Evolutionary conservation across 495 filamentous ascomycete genomes (phyloP), one percentile per base, ranked within the genome.

Genomic region (Tuber magnatum): DNA sequence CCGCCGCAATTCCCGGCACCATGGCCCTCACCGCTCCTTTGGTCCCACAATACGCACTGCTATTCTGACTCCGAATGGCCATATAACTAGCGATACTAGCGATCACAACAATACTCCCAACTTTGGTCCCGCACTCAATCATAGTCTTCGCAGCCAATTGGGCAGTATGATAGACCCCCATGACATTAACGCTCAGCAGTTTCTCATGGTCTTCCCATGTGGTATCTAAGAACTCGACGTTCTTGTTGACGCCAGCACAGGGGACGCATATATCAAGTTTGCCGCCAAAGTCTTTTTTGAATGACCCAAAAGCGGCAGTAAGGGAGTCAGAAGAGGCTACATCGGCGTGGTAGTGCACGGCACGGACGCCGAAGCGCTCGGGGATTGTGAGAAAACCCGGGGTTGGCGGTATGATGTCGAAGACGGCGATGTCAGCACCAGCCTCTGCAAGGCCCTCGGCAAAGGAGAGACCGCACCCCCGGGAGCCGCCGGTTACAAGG

Each of bases 401-500:
- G 0, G 48, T 70, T 6, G 81, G 81, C 6, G 75, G 40, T 56
- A 86, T 83, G 6, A 86, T 74, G 71, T 87, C 86, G 73, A 82
- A 82, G 65, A 83, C 79, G n/a, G 81, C 82, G 22, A 83, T 44
- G 40, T 83, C 75, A 12, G 81, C 82, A n/a, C 81, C 81, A 20
- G 81, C 81, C 70, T 82, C 81, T 9, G 81, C 81, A 51, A 83
- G 81, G 20, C 79, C 81, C 75, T 81, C 71, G 16, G 81, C 78
- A 38, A 83, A 82, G 46, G 81, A 65, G 75, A 87, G 84, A 35
- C 94, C 94, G 22, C 97, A 84, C n/a, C 94, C 94, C 72, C 94
- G 86, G n/a, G 91, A 93, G 56, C 94, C 94, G 56, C 94, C 93
- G 10, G 93, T 97, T n/a, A 97, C 89, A 74, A 97, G 91, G 76